Conservation (phyloP, 805 yeast species). For the Suhomyces sp. region DNA sequence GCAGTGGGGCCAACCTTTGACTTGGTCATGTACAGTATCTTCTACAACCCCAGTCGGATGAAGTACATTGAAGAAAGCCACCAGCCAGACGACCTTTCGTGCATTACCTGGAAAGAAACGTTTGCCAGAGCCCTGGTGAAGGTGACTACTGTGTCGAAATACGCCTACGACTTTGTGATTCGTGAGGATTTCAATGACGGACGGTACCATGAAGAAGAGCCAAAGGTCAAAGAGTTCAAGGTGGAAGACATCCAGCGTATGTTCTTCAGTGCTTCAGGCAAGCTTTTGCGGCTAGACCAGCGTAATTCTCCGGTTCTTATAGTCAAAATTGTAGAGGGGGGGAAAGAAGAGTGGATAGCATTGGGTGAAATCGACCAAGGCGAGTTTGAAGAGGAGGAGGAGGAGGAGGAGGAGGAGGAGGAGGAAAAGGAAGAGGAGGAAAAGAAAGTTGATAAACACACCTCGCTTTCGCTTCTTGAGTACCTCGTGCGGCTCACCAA, state of each 20-base stretch:
- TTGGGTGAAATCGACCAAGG: conserved; percentile 16
- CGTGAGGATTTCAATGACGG: conserved; percentile 65
- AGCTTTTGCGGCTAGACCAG: conserved; percentile 59
- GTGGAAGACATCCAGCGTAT: conserved; percentile 46
- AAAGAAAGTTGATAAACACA: conserved; percentile 9
- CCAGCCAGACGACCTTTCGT: conserved; percentile 21
- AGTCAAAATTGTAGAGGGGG: conserved; percentile 39
- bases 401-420: conserved; percentile 8
- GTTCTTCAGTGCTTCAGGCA: conserved; percentile 71
- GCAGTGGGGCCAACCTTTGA: conserved; percentile 54
- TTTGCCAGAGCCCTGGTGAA: conserved; percentile 53
- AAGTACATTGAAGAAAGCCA: conserved; percentile 23
- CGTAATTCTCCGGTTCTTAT: conserved; percentile 64
- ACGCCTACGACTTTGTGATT: conserved; percentile 44
- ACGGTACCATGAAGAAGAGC: conserved; percentile 58
- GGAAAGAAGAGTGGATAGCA: conserved; percentile 19
- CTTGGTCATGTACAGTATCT: conserved; percentile 58
- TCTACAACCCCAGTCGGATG: conserved; percentile 51
- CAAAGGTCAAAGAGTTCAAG: conserved; percentile 31
- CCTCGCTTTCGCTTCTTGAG: conserved; percentile 58
- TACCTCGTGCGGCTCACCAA: conserved; percentile 58
- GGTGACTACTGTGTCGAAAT: conserved; percentile 26
- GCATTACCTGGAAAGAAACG: conserved; percentile 72
- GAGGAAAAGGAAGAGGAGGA: conserved; percentile 1
- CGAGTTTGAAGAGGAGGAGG: conserved; percentile 12